Conservation (phyloP, 1,284 basidiomycete species). For the Mycena sp. region DNA sequence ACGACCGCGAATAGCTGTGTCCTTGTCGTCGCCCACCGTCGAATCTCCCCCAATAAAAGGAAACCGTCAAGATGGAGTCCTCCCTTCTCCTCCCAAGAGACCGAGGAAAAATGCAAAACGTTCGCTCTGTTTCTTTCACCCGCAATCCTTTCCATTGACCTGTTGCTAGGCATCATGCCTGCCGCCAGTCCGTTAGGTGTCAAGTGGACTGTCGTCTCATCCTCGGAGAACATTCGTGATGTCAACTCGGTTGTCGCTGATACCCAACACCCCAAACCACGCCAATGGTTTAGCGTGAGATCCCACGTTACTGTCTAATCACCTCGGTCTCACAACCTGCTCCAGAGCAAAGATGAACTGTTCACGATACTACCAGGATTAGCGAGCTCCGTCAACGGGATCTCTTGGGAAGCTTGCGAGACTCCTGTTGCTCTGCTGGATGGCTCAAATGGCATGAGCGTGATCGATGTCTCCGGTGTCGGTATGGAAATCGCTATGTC, state of each 20-base stretch:
- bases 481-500: constrained; percentile 17
- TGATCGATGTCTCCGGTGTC: neutral
- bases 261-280: constrained; percentile 3
- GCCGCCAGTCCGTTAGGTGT: constrained; percentile 5
- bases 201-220: constrained; percentile 1
- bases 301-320: neutral
- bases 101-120: constrained; percentile 10
- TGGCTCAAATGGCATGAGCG: constrained; percentile 13
- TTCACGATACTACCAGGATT: constrained; percentile 30
- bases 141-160: neutral
- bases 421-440: constrained; percentile 31
- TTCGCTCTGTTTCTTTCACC: neutral
- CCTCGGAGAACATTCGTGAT: neutral
- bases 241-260: neutral
- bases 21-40: neutral
- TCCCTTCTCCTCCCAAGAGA: constrained; percentile 4
- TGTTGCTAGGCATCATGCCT: neutral
- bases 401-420: constrained; percentile 24
- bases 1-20: constrained; percentile 1
- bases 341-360: constrained; percentile 30
- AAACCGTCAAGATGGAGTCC: neutral
- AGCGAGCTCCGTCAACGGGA: constrained; percentile 19
- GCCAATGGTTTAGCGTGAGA: constrained; percentile 27
- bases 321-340: neutral
- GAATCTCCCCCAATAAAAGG: neutral